Evolutionary conservation across 805 yeast species (phyloP), one percentile per base, ranked within the genome.

Genomic region (Candida piceae): DNA sequence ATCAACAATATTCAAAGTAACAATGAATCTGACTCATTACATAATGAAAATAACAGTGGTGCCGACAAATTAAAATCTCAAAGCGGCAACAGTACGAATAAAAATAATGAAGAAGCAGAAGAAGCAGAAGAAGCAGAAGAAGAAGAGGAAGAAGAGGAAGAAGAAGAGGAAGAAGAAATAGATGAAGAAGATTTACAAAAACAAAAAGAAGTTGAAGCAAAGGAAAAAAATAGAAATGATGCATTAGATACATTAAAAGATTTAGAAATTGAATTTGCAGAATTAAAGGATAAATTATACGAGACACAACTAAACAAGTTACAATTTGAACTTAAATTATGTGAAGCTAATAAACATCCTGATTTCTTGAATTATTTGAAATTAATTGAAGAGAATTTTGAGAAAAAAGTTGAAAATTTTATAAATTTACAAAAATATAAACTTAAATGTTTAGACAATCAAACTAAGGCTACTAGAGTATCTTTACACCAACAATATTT

Each of bases 261-360:
- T 17, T 87, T 93, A 40, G 98, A 93, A 57, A 67, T 80, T 29
- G 83, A 82, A 37, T 93, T 89, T 68, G 97, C 97, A 6, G 70
- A 74, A 43, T 67, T 90, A 38, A 76, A 96, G 45, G 97, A 93
- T 58, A 73, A 74, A 50, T 65, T 93, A 34, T 90, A 84, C 59
- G 88, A 83, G 42, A 95, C 88, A 55, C 89, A 86, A 57, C 64
- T 89, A 53, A 67, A 73, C 25, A 74, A 84, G 44, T 70, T 84
- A 45, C 85, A 86, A 48, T 80, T 83, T 31, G 98, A 93, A 58
- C 65, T 90, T 42, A 82, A 82, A 50, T 75, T 90, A 72, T 89
- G 97, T 62, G 64, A 80, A 23, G 82, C 80, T 44, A 96, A 96
- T 10, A 75, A 87, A 16, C 98, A 93, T 60, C 97, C 97, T 0